Evolutionary conservation across 2,329 filamentous ascomycete genomes (phyloP).

Genomic region (Xylaria polymorpha): DNA sequence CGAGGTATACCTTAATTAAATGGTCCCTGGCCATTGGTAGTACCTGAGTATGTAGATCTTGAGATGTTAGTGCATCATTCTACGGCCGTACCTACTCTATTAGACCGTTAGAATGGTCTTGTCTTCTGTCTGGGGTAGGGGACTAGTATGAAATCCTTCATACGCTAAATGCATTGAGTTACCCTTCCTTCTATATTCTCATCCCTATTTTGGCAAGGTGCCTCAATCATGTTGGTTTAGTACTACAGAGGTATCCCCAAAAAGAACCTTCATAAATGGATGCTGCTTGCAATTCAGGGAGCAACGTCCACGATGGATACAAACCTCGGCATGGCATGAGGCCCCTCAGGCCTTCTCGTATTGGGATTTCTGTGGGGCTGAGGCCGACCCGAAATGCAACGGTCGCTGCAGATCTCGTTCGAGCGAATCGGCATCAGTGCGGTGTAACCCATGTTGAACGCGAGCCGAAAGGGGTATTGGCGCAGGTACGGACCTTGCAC

Average conservation of each 20-base stretch:
- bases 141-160: neutral
- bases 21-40: neutral
- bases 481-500: slow-evolving; percentile 24
- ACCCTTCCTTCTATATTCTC: neutral
- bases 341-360: slow-evolving; percentile 27
- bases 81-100: slow-evolving; percentile 7
- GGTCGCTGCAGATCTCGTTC: slow-evolving; percentile 18
- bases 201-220: neutral
- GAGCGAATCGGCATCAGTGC: slow-evolving; percentile 16
- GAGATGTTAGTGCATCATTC: slow-evolving; percentile 3
- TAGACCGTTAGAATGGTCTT: neutral
- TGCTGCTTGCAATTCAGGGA: neutral
- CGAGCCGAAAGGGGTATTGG: slow-evolving; percentile 30
- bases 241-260: neutral
- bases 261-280: neutral
- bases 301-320: slow-evolving; percentile 1
- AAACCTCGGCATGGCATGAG: slow-evolving; percentile 18
- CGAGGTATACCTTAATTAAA: neutral
- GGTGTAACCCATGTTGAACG: slow-evolving; percentile 22
- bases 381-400: slow-evolving; percentile 17
- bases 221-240: neutral
- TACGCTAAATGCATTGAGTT: neutral
- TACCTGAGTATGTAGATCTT: neutral
- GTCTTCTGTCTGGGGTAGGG: neutral
- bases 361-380: slow-evolving; percentile 27